Conservation (phyloP, 2,329 filamentous ascomycete species). For the Esteya vermicola region DNA sequence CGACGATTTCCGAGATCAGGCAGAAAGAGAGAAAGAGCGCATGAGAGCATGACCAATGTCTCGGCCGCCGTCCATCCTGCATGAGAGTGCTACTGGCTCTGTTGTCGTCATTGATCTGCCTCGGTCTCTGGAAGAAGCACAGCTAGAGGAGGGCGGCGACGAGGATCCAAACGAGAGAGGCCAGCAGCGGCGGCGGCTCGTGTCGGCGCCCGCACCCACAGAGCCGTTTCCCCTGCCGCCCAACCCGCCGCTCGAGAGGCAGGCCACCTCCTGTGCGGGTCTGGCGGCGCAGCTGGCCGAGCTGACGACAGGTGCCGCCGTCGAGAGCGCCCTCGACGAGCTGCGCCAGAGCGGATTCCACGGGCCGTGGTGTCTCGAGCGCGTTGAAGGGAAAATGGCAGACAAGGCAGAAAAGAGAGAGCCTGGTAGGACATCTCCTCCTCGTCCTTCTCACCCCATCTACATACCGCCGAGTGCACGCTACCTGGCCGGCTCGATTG, state of each 20-base stretch:
- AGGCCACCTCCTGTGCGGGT: too few relatives aligned
- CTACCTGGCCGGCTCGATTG: constrained; percentile 35
- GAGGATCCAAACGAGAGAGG: background rate
- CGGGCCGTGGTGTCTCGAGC: constrained; percentile 34
- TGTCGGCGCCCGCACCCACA: constrained; percentile 29
- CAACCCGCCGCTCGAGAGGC: background rate
- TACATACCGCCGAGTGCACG: constrained; percentile 26
- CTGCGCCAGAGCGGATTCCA: constrained; percentile 16
- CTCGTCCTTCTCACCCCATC: background rate
- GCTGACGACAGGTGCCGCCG: constrained; percentile 35
- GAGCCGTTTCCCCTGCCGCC: constrained; percentile 33
- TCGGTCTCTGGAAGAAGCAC: constrained; percentile 51
- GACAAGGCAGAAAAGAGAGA: background rate
- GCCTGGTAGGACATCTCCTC: background rate
- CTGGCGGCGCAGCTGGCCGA: constrained; percentile 35
- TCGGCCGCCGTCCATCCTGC: constrained; percentile 29
- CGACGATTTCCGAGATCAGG: background rate
- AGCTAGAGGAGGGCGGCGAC: constrained; percentile 25
- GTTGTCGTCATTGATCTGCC: constrained; percentile 55
- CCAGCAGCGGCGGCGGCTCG: constrained; percentile 19
- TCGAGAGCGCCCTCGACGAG: constrained; percentile 27
- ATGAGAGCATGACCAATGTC: background rate
- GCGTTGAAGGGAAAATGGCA: constrained; percentile 4
- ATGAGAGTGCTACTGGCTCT: constrained; percentile 32
- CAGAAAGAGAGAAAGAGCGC: background rate